phyloP scores from a whole-genome alignment of 306 rosid genomes.

The Vigna trinervia region DNA sequence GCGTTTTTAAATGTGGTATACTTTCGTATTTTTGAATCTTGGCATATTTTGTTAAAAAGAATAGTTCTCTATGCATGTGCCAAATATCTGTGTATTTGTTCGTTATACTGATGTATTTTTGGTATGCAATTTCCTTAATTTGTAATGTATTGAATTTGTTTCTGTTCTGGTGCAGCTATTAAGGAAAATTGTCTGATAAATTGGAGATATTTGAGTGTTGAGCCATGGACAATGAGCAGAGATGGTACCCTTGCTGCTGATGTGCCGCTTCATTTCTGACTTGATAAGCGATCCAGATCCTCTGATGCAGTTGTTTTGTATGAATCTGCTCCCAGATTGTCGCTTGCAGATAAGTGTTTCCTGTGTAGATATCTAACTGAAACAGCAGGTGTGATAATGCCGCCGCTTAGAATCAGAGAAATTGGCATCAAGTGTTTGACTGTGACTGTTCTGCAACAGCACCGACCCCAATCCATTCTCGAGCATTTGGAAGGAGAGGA shows the following conservation, averaged over 20 bases:
- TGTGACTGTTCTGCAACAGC: slow-evolving; percentile 60
- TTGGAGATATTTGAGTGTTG: slow-evolving; percentile 39
- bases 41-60: not conserved
- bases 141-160: slow-evolving; percentile 18
- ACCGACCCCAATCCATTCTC: slow-evolving; percentile 57
- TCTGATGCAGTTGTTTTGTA: slow-evolving; percentile 50
- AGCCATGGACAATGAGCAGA: slow-evolving; percentile 33
- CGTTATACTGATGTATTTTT: slow-evolving; percentile 2
- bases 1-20: not conserved
- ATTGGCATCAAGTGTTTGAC: slow-evolving; percentile 58
- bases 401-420: slow-evolving; percentile 65
- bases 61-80: not conserved
- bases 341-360: slow-evolving; percentile 67
- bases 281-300: slow-evolving; percentile 49
- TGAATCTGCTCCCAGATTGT: slow-evolving; percentile 53
- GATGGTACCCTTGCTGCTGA: slow-evolving; percentile 41
- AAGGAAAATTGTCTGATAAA: slow-evolving; percentile 32
- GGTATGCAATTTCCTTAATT: not conserved
- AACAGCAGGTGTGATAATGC: slow-evolving; percentile 62
- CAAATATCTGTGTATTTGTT: not conserved
- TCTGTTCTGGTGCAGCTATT: slow-evolving; percentile 48
- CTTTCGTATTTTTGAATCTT: not conserved
- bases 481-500: slow-evolving; percentile 61
- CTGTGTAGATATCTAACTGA: slow-evolving; percentile 97
- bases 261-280: slow-evolving; percentile 44